phyloP scores from a whole-genome alignment of 495 filamentous ascomycete species.

The Lasiosphaeris hirsuta region DNA sequence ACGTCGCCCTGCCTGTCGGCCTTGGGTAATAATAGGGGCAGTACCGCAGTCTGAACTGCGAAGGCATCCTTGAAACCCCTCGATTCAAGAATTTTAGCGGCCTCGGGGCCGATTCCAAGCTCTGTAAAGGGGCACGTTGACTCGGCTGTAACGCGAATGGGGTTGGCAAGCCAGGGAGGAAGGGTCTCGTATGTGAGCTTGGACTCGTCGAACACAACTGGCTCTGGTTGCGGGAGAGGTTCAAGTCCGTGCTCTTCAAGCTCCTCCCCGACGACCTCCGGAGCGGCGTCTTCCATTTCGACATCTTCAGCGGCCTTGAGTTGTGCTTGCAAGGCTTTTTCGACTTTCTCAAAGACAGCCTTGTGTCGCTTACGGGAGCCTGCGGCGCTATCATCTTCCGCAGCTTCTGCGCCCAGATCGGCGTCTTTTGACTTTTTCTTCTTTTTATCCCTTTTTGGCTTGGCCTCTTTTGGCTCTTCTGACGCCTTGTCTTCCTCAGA shows the following conservation, averaged over 20 bases:
- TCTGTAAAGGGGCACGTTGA: slow-evolving; percentile 58
- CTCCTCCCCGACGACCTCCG: slow-evolving; percentile 43
- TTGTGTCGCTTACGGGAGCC: slow-evolving; percentile 38
- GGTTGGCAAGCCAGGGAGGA: slow-evolving; percentile 72
- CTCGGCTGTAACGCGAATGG: slow-evolving; percentile 59
- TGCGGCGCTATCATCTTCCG: slow-evolving; percentile 18
- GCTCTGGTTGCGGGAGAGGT: slow-evolving; percentile 73
- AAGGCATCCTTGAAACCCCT: slow-evolving; percentile 73
- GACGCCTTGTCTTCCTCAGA: no score
- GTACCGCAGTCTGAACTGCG: slow-evolving; percentile 75
- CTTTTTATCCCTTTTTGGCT: slow-evolving; percentile 31
- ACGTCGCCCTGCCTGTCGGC: slow-evolving; percentile 64
- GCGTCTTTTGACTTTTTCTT: slow-evolving; percentile 30
- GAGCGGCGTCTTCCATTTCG: slow-evolving; percentile 23
- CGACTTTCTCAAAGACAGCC: slow-evolving; percentile 45
- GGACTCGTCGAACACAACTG: slow-evolving; percentile 50
- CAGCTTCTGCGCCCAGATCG: slow-evolving; percentile 11
- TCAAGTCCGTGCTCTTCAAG: slow-evolving; percentile 65
- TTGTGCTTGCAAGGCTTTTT: slow-evolving; percentile 40
- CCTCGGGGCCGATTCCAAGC: slow-evolving; percentile 47
- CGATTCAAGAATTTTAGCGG: slow-evolving; percentile 52
- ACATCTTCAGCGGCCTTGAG: slow-evolving; percentile 13
- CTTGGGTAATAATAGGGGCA: slow-evolving; percentile 68
- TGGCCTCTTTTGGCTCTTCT: slow-evolving; percentile 11
- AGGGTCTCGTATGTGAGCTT: slow-evolving; percentile 53